These are phyloP conservation scores for Neotropicomus parvogracilis DNA, from an alignment of 1,284 basidiomycete genomes.

Conservation along the genomic window DNA sequence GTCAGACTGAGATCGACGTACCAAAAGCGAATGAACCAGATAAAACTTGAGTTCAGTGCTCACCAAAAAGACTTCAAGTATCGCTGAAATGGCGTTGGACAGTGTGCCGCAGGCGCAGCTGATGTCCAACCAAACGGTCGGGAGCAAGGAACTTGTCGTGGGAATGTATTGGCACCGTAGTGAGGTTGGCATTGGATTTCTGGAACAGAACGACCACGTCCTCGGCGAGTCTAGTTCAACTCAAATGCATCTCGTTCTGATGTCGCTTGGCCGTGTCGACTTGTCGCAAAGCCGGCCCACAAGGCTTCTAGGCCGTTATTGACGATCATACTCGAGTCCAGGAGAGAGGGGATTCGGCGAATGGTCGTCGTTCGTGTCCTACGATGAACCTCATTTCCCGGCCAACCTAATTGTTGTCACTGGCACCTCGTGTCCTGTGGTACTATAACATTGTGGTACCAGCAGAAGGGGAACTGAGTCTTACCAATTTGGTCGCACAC, in stretches of 20 bases:
- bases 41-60: not conserved
- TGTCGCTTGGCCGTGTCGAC: too few relatives aligned
- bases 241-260: too few relatives aligned
- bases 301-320: too few relatives aligned
- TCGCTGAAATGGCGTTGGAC: not conserved
- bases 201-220: too few relatives aligned
- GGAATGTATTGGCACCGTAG: not conserved
- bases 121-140: not conserved
- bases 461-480: not conserved
- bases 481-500: constrained; percentile 4
- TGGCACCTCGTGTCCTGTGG: not conserved
- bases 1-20: not conserved
- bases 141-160: not conserved
- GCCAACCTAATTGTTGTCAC: too few relatives aligned
- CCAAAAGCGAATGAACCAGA: not conserved
- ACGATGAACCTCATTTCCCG: not conserved
- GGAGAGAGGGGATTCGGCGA: not conserved
- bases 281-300: too few relatives aligned
- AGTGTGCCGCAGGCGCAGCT: constrained; percentile 1
- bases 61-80: not conserved
- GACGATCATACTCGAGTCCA: too few relatives aligned
- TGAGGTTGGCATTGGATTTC: too few relatives aligned
- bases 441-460: not conserved
- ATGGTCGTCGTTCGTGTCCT: not conserved
- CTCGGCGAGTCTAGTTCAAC: too few relatives aligned